These are phyloP conservation scores for Verticillium isaacii DNA, from an alignment of 2,329 filamentous ascomycete genomes.

Conservation along the genomic window DNA sequence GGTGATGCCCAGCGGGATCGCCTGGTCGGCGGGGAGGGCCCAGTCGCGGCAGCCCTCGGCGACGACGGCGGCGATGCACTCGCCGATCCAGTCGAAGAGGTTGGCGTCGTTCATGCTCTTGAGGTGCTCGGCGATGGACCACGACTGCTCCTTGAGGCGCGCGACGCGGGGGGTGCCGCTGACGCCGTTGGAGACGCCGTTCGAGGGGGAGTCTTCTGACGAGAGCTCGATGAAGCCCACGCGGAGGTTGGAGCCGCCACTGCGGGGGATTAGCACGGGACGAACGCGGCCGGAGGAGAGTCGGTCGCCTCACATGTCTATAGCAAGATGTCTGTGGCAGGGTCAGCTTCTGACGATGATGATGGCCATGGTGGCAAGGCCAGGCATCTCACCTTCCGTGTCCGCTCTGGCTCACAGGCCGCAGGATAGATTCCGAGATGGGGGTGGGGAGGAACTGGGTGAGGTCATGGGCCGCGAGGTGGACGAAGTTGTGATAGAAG, in stretches of 20 bases:
- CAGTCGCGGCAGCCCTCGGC: slow-evolving; percentile 45
- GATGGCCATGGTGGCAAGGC: background rate
- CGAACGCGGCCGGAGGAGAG: background rate
- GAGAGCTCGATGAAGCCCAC: slow-evolving; percentile 63
- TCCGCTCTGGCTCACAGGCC: slow-evolving; percentile 35
- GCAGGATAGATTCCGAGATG: slow-evolving; percentile 54
- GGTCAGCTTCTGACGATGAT: background rate
- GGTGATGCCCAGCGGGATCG: slow-evolving; percentile 61
- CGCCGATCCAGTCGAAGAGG: slow-evolving; percentile 77
- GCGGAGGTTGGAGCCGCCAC: slow-evolving; percentile 64
- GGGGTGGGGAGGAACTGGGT: slow-evolving; percentile 58
- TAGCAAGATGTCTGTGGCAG: slow-evolving; percentile 51
- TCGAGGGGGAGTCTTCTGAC: slow-evolving; percentile 23
- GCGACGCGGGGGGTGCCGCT: slow-evolving; percentile 36
- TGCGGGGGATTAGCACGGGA: slow-evolving; percentile 22
- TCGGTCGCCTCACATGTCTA: slow-evolving; percentile 54
- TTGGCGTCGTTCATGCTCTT: slow-evolving; percentile 60
- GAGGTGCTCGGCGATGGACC: slow-evolving; percentile 69
- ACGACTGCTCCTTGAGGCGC: slow-evolving; percentile 62
- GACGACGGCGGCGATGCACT: slow-evolving; percentile 71
- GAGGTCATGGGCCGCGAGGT: slow-evolving; percentile 45
- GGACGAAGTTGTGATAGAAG: slow-evolving; percentile 41
- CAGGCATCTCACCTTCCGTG: slow-evolving; percentile 41
- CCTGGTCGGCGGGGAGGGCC: slow-evolving; percentile 33
- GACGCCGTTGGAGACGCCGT: slow-evolving; percentile 7